A percentile compares a stretch with the other conserved stretches of the same genome.
Conservation (phyloP, 2,329 filamentous ascomycete genomes). For the Monosporascus sp. region DNA sequence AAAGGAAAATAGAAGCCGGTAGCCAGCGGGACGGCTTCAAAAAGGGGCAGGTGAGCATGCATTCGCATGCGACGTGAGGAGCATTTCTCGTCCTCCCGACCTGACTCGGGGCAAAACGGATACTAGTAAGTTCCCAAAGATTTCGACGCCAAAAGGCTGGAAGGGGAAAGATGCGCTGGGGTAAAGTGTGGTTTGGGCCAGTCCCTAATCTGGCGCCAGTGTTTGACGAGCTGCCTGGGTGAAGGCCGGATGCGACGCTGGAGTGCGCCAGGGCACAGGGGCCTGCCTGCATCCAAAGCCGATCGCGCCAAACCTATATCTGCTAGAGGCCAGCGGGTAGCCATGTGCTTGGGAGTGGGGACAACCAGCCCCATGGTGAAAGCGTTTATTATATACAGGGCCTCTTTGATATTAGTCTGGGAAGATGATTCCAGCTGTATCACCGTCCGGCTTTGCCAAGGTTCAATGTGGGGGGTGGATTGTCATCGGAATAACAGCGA, state of each 20-base stretch:
- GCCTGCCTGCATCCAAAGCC: not conserved
- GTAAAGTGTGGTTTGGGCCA: not conserved
- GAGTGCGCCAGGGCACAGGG: not conserved
- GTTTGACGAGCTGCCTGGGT: not conserved
- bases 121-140: not conserved
- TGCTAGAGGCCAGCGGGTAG: not conserved
- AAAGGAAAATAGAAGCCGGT: not conserved
- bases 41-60: not conserved
- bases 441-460: too few relatives aligned
- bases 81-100: not conserved
- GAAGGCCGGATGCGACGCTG: not conserved
- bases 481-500: too few relatives aligned
- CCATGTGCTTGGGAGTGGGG: not conserved
- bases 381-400: not conserved
- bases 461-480: too few relatives aligned
- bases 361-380: not conserved
- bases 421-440: not conserved
- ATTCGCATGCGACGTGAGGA: too few relatives aligned
- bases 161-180: not conserved
- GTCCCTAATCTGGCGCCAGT: not conserved
- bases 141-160: not conserved
- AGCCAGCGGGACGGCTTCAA: not conserved
- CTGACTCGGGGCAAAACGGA: not conserved
- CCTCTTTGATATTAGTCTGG: not conserved
- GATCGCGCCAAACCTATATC: constrained; percentile 1